Evolutionary conservation across 202 grass and related monocot species (phyloP).

Genomic region (Tripidium arundinaceum): DNA sequence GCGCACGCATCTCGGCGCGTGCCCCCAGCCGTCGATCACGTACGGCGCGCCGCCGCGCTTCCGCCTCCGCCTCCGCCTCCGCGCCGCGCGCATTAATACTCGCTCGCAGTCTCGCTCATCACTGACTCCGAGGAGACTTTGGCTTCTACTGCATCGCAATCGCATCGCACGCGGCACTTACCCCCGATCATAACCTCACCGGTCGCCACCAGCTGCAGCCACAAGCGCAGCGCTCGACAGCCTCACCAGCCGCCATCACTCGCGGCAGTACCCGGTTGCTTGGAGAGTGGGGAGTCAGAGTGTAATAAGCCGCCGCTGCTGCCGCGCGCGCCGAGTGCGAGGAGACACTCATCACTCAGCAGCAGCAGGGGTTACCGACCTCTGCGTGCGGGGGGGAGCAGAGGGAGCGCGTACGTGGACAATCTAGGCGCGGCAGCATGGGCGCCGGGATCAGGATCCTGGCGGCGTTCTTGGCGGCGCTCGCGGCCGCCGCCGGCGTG

Average conservation of each 20-base stretch:
- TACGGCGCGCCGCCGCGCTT: slow-evolving; percentile 3
- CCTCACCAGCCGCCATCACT: slow-evolving; percentile 22
- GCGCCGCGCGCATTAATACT: not conserved
- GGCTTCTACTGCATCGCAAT: slow-evolving; percentile 14
- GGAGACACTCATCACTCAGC: not conserved
- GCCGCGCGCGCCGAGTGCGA: not conserved
- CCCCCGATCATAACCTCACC: not conserved
- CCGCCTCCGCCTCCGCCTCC: slow-evolving; percentile 11
- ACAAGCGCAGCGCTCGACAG: not conserved
- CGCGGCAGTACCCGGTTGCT: not conserved
- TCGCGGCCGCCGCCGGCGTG: slow-evolving; percentile 15
- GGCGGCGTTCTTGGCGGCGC: slow-evolving; percentile 11
- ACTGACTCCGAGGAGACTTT: slow-evolving; percentile 27
- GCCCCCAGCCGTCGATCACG: not conserved
- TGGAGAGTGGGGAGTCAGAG: not conserved
- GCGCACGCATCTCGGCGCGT: slow-evolving; percentile 20
- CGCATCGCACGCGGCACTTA: not conserved
- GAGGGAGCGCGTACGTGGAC: not conserved
- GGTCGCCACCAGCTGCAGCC: not conserved
- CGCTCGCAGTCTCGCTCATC: too few relatives aligned
- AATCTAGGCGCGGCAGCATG: not conserved
- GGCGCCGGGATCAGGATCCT: slow-evolving; percentile 36
- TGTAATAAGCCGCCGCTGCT: not conserved
- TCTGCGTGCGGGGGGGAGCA: not conserved
- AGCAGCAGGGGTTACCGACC: not conserved